Evolutionary conservation across 352 stramenopile genomes (phyloP), one percentile per base, ranked within the genome.

Genomic region (Pythium graminicola): DNA sequence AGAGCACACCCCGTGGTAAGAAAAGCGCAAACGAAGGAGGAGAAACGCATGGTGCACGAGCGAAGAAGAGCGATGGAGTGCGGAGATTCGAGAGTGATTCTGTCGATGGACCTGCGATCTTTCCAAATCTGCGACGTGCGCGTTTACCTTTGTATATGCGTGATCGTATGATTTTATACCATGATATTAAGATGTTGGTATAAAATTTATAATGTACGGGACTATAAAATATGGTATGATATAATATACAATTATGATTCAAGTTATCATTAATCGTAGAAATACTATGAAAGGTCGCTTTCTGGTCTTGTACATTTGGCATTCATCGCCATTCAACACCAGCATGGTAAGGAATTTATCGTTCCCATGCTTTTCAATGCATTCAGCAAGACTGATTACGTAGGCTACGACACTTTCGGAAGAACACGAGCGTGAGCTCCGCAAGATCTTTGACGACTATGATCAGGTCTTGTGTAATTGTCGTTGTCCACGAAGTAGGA

Each of bases 381-480:
- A n/a, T n/a, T n/a, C n/a, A n/a, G n/a, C n/a, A n/a, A n/a, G n/a
- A n/a, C n/a, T n/a, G n/a, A n/a, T n/a, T n/a, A n/a, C n/a, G n/a
- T 20, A 78, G 71, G 53, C 64, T n/a, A 64, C 67, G 19, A 67
- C 73, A 7, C 69, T 90, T 45, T 85, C 74, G 39, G 64, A 83
- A 33, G 76, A 86, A 50, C 69, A 86, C 46, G 73, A 87, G 60
- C 69, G 47, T 4, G 76, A 89, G 62, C 72, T 89, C 54, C 68
- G 61, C 51, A 87, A 87, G 56, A 82, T 87, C 50, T 85, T 87
- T 45, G 79, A 87, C 57, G 74, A 84, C 66, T 87, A 85, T 44
- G 76, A 87, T 32, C 68, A 85, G 63, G 72, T 85, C 33, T n/a
- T 11, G 14, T 22, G 32, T n/a, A 4, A 38, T 32, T 20, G 5